Percentiles rank a stretch among this genome's conserved stretches.
Conservation (phyloP, 2,329 filamentous ascomycete genomes). For the Fusarium bulbicola region DNA sequence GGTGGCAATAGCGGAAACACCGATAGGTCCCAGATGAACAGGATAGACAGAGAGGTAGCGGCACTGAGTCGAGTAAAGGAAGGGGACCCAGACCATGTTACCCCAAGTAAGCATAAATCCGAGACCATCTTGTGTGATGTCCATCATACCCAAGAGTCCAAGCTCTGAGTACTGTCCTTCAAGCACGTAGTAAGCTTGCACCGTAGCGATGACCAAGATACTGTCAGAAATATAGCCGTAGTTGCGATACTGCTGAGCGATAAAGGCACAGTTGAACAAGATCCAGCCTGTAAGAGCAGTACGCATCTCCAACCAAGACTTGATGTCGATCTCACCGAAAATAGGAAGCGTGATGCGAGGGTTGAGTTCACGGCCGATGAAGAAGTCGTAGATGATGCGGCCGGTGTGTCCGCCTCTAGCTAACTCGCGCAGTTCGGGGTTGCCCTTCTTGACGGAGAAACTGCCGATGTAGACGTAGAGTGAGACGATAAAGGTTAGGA, state of each 20-base stretch:
- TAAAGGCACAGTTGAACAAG: constrained; percentile 80
- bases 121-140: constrained; percentile 89
- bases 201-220: constrained; percentile 77
- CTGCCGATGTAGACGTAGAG: constrained; percentile 80
- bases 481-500: constrained; percentile 76
- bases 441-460: constrained; percentile 78
- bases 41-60: constrained; percentile 86
- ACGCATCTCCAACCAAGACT: constrained; percentile 84
- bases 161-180: constrained; percentile 87
- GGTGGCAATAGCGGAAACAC: constrained; percentile 68
- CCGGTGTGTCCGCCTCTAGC: constrained; percentile 81
- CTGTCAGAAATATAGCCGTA: constrained; percentile 85
- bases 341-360: constrained; percentile 80
- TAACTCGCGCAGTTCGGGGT: constrained; percentile 76
- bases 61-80: constrained; percentile 83
- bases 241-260: constrained; percentile 85
- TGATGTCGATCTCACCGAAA: constrained; percentile 86
- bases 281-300: constrained; percentile 89
- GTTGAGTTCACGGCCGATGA: constrained; percentile 94
- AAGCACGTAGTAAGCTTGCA: constrained; percentile 83
- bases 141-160: constrained; percentile 87
- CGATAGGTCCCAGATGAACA: constrained; percentile 72
- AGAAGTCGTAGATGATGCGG: constrained; percentile 91
- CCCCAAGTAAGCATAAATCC: constrained; percentile 94
- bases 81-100: constrained; percentile 89